Percentiles rank a stretch among this genome's conserved stretches.
Conservation (phyloP, 371 early-diverging fungal genomes). For the Capillidium heterosporum region DNA sequence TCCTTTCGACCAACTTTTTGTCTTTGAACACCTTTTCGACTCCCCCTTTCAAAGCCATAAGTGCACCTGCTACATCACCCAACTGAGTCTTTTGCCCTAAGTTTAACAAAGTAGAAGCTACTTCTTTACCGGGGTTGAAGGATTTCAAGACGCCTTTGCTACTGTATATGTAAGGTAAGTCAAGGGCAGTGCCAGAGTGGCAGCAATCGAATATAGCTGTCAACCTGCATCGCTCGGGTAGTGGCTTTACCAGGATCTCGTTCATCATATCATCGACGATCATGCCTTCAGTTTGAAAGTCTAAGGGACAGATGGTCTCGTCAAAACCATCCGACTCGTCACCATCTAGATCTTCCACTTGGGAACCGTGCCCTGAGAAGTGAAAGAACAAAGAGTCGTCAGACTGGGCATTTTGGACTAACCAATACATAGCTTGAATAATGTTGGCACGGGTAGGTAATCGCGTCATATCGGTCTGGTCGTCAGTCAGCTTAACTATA, state of each 20-base stretch:
- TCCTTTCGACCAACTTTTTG: constrained; percentile 18
- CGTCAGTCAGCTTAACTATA: constrained; percentile 32
- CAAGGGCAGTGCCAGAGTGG: constrained; percentile 69
- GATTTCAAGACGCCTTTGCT: constrained; percentile 33
- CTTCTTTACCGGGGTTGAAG: constrained; percentile 9
- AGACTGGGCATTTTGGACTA: constrained; percentile 27
- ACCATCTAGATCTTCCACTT: constrained; percentile 16
- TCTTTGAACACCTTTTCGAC: constrained; percentile 9
- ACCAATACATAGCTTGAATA: constrained; percentile 34
- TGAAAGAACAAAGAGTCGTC: constrained; percentile 41
- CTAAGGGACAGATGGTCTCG: constrained; percentile 59
- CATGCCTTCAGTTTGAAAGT: constrained; percentile 38
- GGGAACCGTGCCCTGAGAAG: constrained; percentile 15
- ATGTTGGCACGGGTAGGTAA: constrained; percentile 36
- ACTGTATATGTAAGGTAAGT: constrained; percentile 70
- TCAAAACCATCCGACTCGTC: constrained; percentile 52
- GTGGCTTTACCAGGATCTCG: constrained; percentile 29
- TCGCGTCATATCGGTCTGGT: constrained; percentile 25
- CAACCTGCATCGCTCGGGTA: constrained; percentile 63
- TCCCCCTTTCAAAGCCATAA: constrained; percentile 16
- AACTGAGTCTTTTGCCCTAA: constrained; percentile 16
- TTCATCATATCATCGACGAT: constrained; percentile 47
- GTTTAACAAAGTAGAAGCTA: constrained; percentile 17
- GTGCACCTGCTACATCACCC: constrained; percentile 16
- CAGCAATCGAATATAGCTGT: constrained; percentile 76